Conservation (phyloP, 2,329 filamentous ascomycete genomes). For the Ceratocystis eucalypticola region DNA sequence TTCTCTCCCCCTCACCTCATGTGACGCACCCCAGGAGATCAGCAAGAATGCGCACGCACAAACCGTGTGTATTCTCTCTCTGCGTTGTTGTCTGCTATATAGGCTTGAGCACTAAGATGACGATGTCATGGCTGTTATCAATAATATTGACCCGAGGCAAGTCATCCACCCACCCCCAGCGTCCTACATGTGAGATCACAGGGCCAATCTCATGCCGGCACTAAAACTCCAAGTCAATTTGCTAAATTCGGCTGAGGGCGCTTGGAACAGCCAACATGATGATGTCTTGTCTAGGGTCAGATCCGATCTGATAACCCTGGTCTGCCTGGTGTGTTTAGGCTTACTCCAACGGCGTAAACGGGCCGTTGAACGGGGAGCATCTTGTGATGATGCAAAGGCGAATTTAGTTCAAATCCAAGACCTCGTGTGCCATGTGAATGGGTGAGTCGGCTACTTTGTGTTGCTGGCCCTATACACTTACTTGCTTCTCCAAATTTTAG, state of each 20-base stretch:
- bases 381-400: neutral
- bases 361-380: neutral
- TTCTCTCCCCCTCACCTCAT: neutral
- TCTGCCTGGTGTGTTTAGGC: neutral
- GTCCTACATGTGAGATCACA: no score
- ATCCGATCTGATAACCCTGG: neutral
- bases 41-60: no score
- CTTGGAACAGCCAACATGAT: no score
- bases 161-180: no score
- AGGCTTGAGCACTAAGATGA: no score
- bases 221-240: neutral
- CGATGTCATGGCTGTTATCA: no score
- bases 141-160: no score
- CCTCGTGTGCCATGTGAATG: no score
- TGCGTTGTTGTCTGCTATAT: no score
- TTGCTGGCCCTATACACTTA: neutral
- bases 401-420: no score
- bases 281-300: neutral
- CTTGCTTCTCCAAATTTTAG: neutral
- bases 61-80: no score
- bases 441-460: neutral
- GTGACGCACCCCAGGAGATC: neutral
- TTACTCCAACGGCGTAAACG: neutral
- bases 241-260: neutral
- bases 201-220: neutral